phyloP scores from a whole-genome alignment of 768 basidiomycete genomes.

The Boletus patriciae region DNA sequence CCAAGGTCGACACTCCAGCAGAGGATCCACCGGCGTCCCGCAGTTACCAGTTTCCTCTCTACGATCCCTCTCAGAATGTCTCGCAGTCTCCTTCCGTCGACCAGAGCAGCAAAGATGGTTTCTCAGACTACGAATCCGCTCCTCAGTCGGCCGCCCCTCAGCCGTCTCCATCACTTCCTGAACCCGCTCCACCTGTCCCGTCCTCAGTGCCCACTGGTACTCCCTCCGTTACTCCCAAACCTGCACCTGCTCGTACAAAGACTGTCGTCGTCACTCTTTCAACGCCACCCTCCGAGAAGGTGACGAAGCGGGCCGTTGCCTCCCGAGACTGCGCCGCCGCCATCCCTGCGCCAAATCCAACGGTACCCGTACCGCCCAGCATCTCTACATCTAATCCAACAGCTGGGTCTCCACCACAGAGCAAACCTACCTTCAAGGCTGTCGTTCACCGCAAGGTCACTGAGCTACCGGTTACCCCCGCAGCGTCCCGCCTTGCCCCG shows the following conservation, averaged over 20 bases:
- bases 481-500: conserved; percentile 13
- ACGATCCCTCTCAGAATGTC: conserved; percentile 1
- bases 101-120: conserved; percentile 4
- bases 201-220: background rate
- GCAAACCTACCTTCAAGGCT: conserved; percentile 45
- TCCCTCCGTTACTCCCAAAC: background rate
- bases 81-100: conserved; percentile 1
- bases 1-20: background rate
- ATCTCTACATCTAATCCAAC: conserved; percentile 9
- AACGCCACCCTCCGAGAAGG: background rate
- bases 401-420: conserved; percentile 2
- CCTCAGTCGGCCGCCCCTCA: conserved; percentile 17
- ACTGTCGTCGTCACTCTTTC: background rate
- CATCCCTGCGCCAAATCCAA: conserved; percentile 4
- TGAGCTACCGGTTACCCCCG: conserved; percentile 32
- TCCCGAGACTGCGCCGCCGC: conserved; percentile 1
- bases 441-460: conserved; percentile 58
- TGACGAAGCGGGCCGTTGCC: background rate
- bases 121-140: conserved; percentile 15
- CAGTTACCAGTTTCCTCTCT: background rate
- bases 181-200: background rate
- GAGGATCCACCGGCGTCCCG: conserved; percentile 1
- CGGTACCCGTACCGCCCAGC: conserved; percentile 1
- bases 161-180: conserved; percentile 2
- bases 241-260: background rate